Conservation (phyloP, 2,329 filamentous ascomycete species). For the Xylariaceae sp. region DNA sequence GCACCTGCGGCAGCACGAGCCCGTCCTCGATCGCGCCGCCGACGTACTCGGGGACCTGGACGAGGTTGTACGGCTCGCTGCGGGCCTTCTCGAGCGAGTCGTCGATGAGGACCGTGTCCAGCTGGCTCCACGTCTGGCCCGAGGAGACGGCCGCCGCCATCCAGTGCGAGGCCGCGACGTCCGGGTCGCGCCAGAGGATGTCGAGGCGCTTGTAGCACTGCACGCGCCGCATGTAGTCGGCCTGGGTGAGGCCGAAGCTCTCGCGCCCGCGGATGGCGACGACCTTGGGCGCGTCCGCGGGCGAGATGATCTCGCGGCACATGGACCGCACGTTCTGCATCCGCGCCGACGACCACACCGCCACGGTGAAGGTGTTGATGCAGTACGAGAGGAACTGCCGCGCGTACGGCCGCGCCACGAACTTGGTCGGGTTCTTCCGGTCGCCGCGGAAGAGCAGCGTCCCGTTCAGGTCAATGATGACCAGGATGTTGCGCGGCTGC, state of each 20-base stretch:
- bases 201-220: conserved; percentile 87
- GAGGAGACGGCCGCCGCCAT: conserved; percentile 27
- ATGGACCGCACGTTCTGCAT: conserved; percentile 67
- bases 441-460: conserved; percentile 72
- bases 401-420: conserved; percentile 64
- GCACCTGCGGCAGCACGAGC: conserved; percentile 51
- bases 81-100: conserved; percentile 76
- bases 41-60: conserved; percentile 74
- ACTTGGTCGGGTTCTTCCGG: conserved; percentile 42
- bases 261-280: conserved; percentile 75
- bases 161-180: conserved; percentile 42
- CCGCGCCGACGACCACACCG: conserved; percentile 86
- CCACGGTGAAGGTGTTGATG: conserved; percentile 68
- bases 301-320: conserved; percentile 58
- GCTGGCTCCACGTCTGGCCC: conserved; percentile 62
- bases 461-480: conserved; percentile 91
- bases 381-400: conserved; percentile 66
- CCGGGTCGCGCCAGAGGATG: conserved; percentile 58
- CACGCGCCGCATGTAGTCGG: conserved; percentile 64
- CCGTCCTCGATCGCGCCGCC: conserved; percentile 38
- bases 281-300: conserved; percentile 48
- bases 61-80: conserved; percentile 76
- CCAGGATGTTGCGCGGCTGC: conserved; percentile 59
- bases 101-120: conserved; percentile 85
- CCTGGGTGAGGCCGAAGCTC: conserved; percentile 58